These are phyloP conservation scores for Epichloe uncinata DNA, from an alignment of 2,329 filamentous ascomycete genomes.

Conservation along the genomic window DNA sequence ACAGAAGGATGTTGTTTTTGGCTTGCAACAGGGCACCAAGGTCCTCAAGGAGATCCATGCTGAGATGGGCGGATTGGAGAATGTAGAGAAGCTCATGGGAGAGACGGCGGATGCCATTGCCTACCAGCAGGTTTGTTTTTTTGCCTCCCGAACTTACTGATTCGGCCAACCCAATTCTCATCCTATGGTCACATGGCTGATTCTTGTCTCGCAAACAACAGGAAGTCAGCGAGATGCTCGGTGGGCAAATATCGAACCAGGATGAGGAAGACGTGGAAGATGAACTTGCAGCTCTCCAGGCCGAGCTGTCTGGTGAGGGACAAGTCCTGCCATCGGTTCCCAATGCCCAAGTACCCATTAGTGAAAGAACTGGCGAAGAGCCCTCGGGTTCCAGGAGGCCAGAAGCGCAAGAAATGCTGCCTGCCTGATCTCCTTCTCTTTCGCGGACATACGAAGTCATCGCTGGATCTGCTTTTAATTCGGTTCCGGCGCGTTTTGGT, in stretches of 20 bases:
- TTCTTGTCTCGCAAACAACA: constrained; percentile 21
- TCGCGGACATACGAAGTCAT: background rate
- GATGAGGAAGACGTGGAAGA: constrained; percentile 98
- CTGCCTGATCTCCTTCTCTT: constrained; percentile 13
- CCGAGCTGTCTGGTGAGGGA: constrained; percentile 17
- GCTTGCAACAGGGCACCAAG: constrained; percentile 78
- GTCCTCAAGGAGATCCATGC: constrained; percentile 84
- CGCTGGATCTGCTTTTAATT: background rate
- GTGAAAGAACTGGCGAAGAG: background rate
- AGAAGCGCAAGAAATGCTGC: constrained; percentile 28
- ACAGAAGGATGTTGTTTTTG: constrained; percentile 91
- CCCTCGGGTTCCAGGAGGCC: background rate
- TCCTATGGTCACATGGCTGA: constrained; percentile 3
- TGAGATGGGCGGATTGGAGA: constrained; percentile 91
- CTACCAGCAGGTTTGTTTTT: constrained; percentile 62
- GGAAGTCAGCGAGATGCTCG: constrained; percentile 89
- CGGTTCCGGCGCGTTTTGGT: background rate
- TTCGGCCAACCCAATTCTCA: background rate
- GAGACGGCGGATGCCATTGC: constrained; percentile 82
- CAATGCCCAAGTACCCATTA: constrained; percentile 19
- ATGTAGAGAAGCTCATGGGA: constrained; percentile 89
- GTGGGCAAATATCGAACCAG: constrained; percentile 76
- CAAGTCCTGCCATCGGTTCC: constrained; percentile 20
- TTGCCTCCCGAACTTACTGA: background rate
- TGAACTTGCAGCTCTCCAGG: constrained; percentile 71